phyloP scores from a whole-genome alignment of 2,329 filamentous ascomycete species.

The Lachnellula arida region DNA sequence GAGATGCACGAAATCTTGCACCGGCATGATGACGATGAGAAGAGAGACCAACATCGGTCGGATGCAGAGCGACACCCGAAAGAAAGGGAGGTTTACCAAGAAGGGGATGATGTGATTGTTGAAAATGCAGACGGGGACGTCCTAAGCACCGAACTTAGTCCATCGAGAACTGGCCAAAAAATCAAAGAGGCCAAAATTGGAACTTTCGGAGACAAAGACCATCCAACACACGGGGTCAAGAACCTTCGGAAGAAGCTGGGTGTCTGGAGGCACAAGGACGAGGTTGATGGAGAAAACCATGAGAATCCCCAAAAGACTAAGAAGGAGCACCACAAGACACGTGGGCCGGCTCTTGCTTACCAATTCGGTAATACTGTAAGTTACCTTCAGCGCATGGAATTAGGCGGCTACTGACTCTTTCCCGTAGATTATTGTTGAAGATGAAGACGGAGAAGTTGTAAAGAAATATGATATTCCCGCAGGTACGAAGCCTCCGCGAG shows the following conservation, averaged over 20 bases:
- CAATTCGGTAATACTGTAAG: constrained; percentile 75
- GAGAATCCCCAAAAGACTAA: constrained; percentile 32
- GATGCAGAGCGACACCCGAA: constrained; percentile 29
- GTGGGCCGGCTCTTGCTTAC: constrained; percentile 75
- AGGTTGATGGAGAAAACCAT: constrained; percentile 34
- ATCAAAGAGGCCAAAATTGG: constrained; percentile 39
- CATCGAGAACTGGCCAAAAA: constrained; percentile 25
- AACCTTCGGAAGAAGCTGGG: constrained; percentile 30
- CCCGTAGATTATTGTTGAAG: constrained; percentile 73
- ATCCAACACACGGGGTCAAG: constrained; percentile 27
- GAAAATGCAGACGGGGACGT: constrained; percentile 89
- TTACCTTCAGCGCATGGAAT: constrained; percentile 2
- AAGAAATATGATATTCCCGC: constrained; percentile 74
- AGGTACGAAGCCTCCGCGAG: constrained; percentile 11
- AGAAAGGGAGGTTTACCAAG: constrained; percentile 67
- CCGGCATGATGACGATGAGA: constrained; percentile 31
- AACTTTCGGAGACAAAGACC: constrained; percentile 33
- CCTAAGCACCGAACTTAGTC: constrained; percentile 41
- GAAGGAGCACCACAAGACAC: constrained; percentile 40
- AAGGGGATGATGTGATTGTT: constrained; percentile 73
- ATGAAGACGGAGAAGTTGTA: constrained; percentile 80
- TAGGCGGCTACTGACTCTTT: constrained; percentile 10
- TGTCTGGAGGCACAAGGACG: constrained; percentile 35
- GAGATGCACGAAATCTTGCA: constrained; percentile 33
- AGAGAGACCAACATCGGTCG: constrained; percentile 28